These are phyloP conservation scores for Venustampulla echinocandica DNA, from an alignment of 495 filamentous ascomycete species.

Conservation along the genomic window DNA sequence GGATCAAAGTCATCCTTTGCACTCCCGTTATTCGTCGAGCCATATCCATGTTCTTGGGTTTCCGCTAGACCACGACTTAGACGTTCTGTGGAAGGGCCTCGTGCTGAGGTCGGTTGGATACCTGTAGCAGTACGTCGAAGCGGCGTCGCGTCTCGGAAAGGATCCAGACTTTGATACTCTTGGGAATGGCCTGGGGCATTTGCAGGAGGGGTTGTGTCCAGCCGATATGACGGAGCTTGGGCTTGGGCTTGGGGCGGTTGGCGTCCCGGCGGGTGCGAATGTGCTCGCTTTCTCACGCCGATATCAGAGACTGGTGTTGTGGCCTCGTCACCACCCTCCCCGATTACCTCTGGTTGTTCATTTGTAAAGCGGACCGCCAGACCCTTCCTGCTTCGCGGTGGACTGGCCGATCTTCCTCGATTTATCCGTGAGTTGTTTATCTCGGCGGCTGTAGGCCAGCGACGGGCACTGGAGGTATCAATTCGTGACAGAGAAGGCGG, in stretches of 20 bases:
- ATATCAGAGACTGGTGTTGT: slow-evolving; percentile 62
- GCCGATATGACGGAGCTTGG: background rate
- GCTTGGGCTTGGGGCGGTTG: slow-evolving; percentile 29
- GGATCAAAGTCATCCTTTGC: slow-evolving; percentile 3
- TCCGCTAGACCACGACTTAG: background rate
- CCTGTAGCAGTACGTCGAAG: background rate
- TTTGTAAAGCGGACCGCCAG: slow-evolving; percentile 64
- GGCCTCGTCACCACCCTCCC: slow-evolving; percentile 78
- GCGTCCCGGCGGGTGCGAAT: slow-evolving; percentile 11
- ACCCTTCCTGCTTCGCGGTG: slow-evolving; percentile 44
- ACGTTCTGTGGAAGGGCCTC: background rate
- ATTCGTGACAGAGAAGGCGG: slow-evolving; percentile 14
- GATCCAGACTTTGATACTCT: background rate
- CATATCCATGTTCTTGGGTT: too few species aligned
- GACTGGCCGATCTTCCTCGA: slow-evolving; percentile 16
- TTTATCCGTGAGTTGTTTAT: slow-evolving; percentile 5
- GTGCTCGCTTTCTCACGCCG: slow-evolving; percentile 37
- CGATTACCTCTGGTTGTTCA: slow-evolving; percentile 65
- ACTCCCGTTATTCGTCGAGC: background rate
- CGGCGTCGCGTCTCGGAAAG: background rate
- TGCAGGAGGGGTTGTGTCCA: slow-evolving; percentile 5
- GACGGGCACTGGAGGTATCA: slow-evolving; percentile 19
- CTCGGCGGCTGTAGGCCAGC: slow-evolving; percentile 23
- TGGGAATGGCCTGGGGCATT: background rate
- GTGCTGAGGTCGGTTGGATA: background rate